phyloP scores from a whole-genome alignment of 257 asterid species.

The Lycium ferocissimum region DNA sequence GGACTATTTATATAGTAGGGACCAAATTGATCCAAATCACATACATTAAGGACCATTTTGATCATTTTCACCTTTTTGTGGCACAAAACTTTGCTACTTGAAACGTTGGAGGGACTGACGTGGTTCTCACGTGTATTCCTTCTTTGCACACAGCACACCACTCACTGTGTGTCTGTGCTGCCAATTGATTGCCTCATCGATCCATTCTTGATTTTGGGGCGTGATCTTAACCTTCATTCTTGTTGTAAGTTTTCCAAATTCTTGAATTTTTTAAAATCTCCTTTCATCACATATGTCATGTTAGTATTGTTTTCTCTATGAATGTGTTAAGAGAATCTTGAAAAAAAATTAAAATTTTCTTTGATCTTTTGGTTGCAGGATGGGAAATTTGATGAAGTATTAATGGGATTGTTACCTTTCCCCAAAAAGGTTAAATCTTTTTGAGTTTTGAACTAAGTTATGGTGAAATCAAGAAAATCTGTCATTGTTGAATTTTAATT shows the following conservation, averaged over 20 bases:
- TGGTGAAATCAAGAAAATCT: neutral
- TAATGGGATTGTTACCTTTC: no score
- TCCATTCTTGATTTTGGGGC: constrained; percentile 31
- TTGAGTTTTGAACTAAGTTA: no score
- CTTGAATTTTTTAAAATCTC: neutral
- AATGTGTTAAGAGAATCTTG: neutral
- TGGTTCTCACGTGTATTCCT: neutral
- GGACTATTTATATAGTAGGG: no score
- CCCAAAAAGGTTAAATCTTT: no score
- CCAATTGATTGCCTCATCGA: constrained; percentile 37
- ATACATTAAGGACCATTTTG: no score
- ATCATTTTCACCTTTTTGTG: no score
- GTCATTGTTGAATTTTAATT: constrained; percentile 21
- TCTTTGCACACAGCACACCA: constrained; percentile 7
- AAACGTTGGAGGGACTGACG: neutral
- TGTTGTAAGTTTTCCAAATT: constrained; percentile 43
- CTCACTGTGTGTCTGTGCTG: constrained; percentile 19
- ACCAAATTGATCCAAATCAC: no score
- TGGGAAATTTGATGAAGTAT: no score
- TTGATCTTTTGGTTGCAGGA: no score
- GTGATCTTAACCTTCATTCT: constrained; percentile 32
- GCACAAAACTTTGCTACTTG: neutral
- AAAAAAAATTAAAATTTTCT: neutral
- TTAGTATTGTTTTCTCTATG: neutral
- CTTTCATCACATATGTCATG: neutral